Evolutionary conservation across 2,329 filamentous ascomycete species (phyloP), one percentile per base, ranked within the genome.

Genomic region (Talaromyces amestolkiae): DNA sequence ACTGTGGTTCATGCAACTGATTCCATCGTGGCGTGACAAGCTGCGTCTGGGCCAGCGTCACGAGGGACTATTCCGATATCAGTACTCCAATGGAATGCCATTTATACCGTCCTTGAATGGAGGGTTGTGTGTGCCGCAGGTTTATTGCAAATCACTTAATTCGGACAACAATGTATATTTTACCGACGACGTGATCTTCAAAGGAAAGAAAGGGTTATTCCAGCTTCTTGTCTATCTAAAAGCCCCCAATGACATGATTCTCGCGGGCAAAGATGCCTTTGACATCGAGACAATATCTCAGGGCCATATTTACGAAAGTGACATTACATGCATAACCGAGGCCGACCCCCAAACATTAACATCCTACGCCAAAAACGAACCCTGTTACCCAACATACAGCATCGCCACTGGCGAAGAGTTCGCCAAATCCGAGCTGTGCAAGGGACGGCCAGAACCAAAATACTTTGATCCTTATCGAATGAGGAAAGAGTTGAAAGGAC

Each of bases 131-230:
- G 68, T 78, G 11, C 75, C 75, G 2, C 77, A 79, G 60, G 73
- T 77, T 0, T 79, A 77, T 65, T 73, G 73, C 54, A 69, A 65
- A 27, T 61, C 68, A 3, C n/a, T 69, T 15, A n/a, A 3, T 8
- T 27, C 17, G 9, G 62, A 47, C 5, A 39, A 41, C 6, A 64
- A 58, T 2, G 53, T 74, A 13, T 51, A 54, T 6, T 77, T 78
- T 63, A 78, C 72, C 1, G 76, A 78, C 53, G 75, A 77, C 65
- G 66, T 74, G 1, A 71, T 78, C 8, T 78, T 76, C 63, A 53
- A 61, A 1, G 58, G 65, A 0, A 76, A 75, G 59, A 72, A 45
- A 10, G 71, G 71, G 0, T 53, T 76, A 1, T 77, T 79, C 35
- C 75, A 77, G 43, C 37, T 78, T 5, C 67, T 78, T 10, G 69